Evolutionary conservation across 192 early-diverging fungal species (phyloP).

Genomic region (Coemansia sp.): DNA sequence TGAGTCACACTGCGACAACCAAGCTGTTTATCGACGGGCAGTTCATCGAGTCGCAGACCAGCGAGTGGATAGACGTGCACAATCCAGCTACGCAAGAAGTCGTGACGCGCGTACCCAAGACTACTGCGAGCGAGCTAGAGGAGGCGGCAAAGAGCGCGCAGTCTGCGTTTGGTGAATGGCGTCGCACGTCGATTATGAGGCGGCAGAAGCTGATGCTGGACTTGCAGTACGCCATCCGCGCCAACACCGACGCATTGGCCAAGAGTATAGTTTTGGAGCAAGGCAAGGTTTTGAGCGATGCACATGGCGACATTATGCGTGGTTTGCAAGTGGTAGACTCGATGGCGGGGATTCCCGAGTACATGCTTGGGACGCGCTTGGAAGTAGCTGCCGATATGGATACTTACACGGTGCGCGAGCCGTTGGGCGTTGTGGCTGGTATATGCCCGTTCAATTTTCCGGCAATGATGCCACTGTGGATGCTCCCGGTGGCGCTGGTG

Average conservation of each 20-base stretch:
- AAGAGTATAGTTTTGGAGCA: conserved; percentile 84
- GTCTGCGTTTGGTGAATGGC: conserved; percentile 85
- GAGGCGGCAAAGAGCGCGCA: conserved; percentile 71
- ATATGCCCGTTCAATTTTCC: conserved; percentile 98
- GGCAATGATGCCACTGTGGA: conserved; percentile 94
- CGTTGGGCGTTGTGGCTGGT: conserved; percentile 89
- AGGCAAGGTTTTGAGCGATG: conserved; percentile 92
- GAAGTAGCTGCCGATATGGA: conserved; percentile 93
- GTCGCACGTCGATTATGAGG: conserved; percentile 76
- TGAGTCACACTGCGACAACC: conserved; percentile 29
- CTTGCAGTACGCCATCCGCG: conserved; percentile 80
- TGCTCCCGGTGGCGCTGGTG: conserved; percentile 94
- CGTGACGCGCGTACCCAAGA: conserved; percentile 82
- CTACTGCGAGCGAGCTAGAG: conserved; percentile 81
- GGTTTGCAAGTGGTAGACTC: conserved; percentile 91
- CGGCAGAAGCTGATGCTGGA: conserved; percentile 93
- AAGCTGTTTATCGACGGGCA: conserved; percentile 89
- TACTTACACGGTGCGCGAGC: conserved; percentile 91
- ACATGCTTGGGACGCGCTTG: conserved; percentile 80
- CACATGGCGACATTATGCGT: conserved; percentile 88
- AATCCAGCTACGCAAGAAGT: conserved; percentile 95
- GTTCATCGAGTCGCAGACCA: conserved; percentile 83
- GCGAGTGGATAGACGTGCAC: conserved; percentile 84
- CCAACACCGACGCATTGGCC: conserved; percentile 79
- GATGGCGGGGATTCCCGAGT: conserved; percentile 75